A percentile compares a stretch with the other conserved stretches of the same genome.
These are phyloP conservation scores for Cadophora malorum DNA, from an alignment of 2,329 filamentous ascomycete genomes.

Conservation along the genomic window DNA sequence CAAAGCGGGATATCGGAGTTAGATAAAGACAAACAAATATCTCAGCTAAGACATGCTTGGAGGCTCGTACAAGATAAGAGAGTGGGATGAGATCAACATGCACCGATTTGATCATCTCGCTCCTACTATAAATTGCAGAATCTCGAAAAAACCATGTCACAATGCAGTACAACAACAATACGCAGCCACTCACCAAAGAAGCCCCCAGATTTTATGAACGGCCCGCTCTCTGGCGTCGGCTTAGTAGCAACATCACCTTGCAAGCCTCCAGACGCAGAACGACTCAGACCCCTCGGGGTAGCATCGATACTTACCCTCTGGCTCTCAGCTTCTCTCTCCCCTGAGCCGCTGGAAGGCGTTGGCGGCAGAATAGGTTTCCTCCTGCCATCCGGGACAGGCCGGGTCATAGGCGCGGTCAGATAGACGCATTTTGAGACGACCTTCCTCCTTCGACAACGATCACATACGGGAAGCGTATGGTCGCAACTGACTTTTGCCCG, in stretches of 20 bases:
- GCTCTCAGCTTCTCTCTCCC: conserved; percentile 7
- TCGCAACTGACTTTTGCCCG: conserved; percentile 44
- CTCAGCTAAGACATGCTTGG: neutral
- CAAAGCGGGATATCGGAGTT: conserved; percentile 2
- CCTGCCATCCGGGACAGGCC: conserved; percentile 24
- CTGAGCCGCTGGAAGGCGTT: conserved; percentile 25
- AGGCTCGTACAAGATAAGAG: conserved; percentile 7
- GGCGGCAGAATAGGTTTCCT: conserved; percentile 20
- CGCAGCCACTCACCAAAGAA: conserved; percentile 31
- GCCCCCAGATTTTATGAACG: conserved; percentile 32
- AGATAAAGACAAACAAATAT: conserved; percentile 11
- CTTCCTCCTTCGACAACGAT: conserved; percentile 39
- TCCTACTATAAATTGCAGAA: neutral
- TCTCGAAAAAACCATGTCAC: neutral
- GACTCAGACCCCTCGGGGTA: conserved; percentile 1
- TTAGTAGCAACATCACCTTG: conserved; percentile 17
- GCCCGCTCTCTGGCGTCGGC: conserved; percentile 31
- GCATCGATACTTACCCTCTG: conserved; percentile 12
- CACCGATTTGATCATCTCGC: too few relatives aligned
- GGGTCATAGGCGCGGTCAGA: conserved; percentile 41
- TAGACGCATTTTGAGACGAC: conserved; percentile 39
- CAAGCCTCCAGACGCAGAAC: conserved; percentile 3
- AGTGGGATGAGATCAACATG: conserved; percentile 9
- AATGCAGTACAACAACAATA: neutral
- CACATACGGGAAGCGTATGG: conserved; percentile 39